Evolutionary conservation across 306 rosid species (phyloP).

Genomic region (Dryas alaskensis): DNA sequence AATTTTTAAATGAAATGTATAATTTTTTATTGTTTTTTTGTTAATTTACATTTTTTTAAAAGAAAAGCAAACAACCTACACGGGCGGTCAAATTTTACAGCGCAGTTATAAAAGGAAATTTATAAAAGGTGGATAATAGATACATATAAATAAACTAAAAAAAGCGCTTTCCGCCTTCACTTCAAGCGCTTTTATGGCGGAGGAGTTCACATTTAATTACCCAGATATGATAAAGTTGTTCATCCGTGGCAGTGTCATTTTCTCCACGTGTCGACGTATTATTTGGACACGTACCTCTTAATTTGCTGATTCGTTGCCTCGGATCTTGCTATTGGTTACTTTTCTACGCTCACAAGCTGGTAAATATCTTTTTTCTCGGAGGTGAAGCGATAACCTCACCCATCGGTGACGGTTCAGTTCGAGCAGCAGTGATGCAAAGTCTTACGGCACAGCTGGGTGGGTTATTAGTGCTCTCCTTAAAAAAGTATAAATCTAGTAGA

Average conservation of each 20-base stretch:
- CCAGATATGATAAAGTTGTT: slow-evolving; percentile 16
- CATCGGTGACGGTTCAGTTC: neutral
- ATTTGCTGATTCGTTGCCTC: slow-evolving; percentile 33
- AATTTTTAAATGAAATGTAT: too few species aligned
- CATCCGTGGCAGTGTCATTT: slow-evolving; percentile 40
- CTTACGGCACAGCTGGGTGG: slow-evolving; percentile 27
- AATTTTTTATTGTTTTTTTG: too few species aligned
- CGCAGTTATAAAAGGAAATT: slow-evolving; percentile 18
- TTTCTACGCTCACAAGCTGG: slow-evolving; percentile 27
- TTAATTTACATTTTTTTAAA: too few species aligned
- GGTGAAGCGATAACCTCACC: slow-evolving; percentile 4
- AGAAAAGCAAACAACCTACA: neutral
- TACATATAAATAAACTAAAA: neutral
- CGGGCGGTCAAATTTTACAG: slow-evolving; percentile 34
- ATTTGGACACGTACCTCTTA: slow-evolving; percentile 32
- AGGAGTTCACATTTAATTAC: slow-evolving; percentile 25
- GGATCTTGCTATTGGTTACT: slow-evolving; percentile 47
- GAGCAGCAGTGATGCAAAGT: slow-evolving; percentile 6
- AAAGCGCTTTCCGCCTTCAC: slow-evolving; percentile 18
- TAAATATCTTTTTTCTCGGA: slow-evolving; percentile 28
- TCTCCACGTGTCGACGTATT: slow-evolving; percentile 36
- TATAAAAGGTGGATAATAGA: neutral
- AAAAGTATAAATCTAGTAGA: slow-evolving; percentile 16
- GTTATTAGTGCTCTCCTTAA: slow-evolving; percentile 8
- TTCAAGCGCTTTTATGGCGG: slow-evolving; percentile 44